Evolutionary conservation across 129 eudicot species (phyloP).

Genomic region (Arctium minus): DNA sequence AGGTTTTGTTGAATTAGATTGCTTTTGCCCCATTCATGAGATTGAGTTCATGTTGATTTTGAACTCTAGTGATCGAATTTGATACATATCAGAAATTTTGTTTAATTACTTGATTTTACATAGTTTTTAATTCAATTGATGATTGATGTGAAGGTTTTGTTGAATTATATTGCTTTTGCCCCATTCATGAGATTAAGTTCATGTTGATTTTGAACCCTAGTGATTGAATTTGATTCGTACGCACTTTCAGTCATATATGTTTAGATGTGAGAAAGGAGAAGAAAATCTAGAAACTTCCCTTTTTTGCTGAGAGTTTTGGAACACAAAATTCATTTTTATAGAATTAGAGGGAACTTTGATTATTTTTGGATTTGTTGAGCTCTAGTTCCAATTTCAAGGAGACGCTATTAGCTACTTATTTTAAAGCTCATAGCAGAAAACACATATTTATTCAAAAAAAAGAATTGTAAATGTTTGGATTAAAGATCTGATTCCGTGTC

Average conservation of each 20-base stretch:
- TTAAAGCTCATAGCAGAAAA: not conserved
- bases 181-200: not conserved
- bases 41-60: slow-evolving; percentile 1
- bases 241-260: slow-evolving; percentile 5
- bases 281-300: not conserved
- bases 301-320: not conserved
- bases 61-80: slow-evolving; percentile 4
- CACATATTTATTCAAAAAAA: not conserved
- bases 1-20: slow-evolving; percentile 2
- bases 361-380: not conserved
- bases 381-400: not conserved
- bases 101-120: not conserved
- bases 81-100: slow-evolving; percentile 3
- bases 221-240: not conserved
- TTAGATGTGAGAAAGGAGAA: not conserved
- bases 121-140: not conserved
- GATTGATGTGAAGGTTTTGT: not conserved
- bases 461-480: not conserved
- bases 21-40: slow-evolving; percentile 19
- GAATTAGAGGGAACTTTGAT: not conserved
- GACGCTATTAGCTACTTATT: not conserved
- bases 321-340: not conserved
- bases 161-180: slow-evolving; percentile 19
- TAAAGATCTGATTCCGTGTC: not conserved
- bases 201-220: slow-evolving; percentile 5